Conservation (phyloP, 805 yeast genomes). For the Metschnikowia gelsemii region DNA sequence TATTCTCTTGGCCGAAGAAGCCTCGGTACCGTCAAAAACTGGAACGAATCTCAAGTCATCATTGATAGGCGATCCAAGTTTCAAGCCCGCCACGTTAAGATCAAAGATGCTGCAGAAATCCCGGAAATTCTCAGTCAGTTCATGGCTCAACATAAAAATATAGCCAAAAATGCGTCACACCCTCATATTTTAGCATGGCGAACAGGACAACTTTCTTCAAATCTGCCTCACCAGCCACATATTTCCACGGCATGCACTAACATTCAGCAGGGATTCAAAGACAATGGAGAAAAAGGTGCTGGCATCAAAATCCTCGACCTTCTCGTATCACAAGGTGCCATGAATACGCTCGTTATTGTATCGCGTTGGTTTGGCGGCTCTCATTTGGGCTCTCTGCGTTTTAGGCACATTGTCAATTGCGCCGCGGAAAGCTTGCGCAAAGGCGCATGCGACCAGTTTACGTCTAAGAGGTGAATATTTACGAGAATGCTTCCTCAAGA, state of each 20-base stretch:
- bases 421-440: slow-evolving; percentile 49
- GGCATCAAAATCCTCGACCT: slow-evolving; percentile 57
- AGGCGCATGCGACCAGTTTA: neutral
- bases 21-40: slow-evolving; percentile 20
- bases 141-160: slow-evolving; percentile 43
- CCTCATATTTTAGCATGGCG: slow-evolving; percentile 77
- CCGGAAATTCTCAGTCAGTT: slow-evolving; percentile 43
- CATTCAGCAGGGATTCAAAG: slow-evolving; percentile 59
- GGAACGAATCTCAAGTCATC: slow-evolving; percentile 34
- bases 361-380: slow-evolving; percentile 83
- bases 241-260: slow-evolving; percentile 18
- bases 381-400: slow-evolving; percentile 69
- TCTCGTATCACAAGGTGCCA: slow-evolving; percentile 47
- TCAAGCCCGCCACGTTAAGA: slow-evolving; percentile 55
- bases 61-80: slow-evolving; percentile 61
- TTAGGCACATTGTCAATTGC: slow-evolving; percentile 60
- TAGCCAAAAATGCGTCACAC: slow-evolving; percentile 59
- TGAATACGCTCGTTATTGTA: slow-evolving; percentile 63
- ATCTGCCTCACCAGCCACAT: neutral
- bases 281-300: slow-evolving; percentile 75
- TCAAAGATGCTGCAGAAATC: slow-evolving; percentile 44
- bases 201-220: slow-evolving; percentile 31
- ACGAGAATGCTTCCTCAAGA: too few species aligned
- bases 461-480: too few species aligned
- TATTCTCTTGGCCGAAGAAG: slow-evolving; percentile 5